A percentile compares a stretch with the other conserved stretches of the same genome.
Evolutionary conservation across 331 rosid species (phyloP).

Genomic region (Cydonia oblonga): DNA sequence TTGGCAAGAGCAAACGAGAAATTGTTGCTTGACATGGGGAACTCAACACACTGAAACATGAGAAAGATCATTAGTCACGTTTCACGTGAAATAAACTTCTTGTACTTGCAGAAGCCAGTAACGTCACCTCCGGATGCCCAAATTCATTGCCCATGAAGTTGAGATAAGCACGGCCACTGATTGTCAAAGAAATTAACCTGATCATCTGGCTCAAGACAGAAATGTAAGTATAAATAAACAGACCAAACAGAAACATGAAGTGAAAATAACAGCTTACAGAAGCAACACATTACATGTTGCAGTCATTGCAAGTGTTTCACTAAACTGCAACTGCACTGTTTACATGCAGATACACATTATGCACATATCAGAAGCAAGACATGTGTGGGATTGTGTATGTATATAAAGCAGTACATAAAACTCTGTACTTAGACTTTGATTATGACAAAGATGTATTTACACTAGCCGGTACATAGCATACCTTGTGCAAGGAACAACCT

Average conservation of each 20-base stretch:
- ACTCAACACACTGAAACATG: conserved; percentile 67
- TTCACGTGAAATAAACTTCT: conserved; percentile 1
- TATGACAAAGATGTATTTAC: background rate
- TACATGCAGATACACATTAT: background rate
- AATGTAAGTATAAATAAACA: conserved; percentile 1
- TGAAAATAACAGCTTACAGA: background rate
- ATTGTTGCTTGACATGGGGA: conserved; percentile 70
- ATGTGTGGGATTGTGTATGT: background rate
- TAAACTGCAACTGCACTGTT: background rate
- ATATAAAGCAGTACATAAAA: background rate
- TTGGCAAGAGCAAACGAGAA: conserved; percentile 71
- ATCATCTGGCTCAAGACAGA: conserved; percentile 49
- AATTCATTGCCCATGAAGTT: conserved; percentile 98
- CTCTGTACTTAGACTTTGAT: background rate
- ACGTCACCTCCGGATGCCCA: conserved; percentile 84
- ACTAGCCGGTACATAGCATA: conserved; percentile 22
- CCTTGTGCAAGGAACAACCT: conserved; percentile 90
- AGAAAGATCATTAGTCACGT: conserved; percentile 19
- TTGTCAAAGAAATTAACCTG: conserved; percentile 67
- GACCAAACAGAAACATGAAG: background rate
- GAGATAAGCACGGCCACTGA: conserved; percentile 71
- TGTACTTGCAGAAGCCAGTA: background rate
- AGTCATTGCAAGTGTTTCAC: background rate
- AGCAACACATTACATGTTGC: background rate
- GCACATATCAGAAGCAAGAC: background rate